phyloP scores from a whole-genome alignment of 805 yeast species.

The Ogataea sp. region DNA sequence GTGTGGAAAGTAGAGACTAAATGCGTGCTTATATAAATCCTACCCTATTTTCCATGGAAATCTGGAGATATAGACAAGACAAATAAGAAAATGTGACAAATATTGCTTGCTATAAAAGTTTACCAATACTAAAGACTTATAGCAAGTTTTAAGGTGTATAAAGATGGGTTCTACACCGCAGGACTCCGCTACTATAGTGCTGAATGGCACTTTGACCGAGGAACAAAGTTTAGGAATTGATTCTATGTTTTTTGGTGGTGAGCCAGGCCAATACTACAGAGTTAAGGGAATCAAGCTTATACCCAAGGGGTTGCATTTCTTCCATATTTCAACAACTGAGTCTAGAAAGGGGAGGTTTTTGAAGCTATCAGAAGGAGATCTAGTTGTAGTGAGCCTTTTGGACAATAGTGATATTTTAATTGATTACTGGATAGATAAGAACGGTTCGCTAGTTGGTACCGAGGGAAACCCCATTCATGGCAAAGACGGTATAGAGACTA shows the following conservation, averaged over 20 bases:
- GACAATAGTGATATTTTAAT: no score
- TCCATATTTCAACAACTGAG: constrained; percentile 39
- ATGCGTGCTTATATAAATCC: no score
- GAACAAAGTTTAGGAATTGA: no score
- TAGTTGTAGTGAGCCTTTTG: constrained; percentile 11
- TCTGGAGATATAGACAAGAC: no score
- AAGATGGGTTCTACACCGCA: background rate
- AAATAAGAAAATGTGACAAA: no score
- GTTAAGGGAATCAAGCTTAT: constrained; percentile 43
- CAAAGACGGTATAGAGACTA: background rate
- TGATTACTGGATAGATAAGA: no score
- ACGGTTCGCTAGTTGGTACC: constrained; percentile 2
- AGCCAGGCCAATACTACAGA: background rate
- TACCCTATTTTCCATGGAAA: no score
- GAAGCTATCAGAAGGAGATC: constrained; percentile 23
- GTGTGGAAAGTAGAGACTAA: no score
- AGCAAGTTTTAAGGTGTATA: no score
- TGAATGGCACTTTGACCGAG: constrained; percentile 8
- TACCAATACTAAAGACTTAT: no score
- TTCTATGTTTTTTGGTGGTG: no score
- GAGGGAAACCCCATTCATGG: constrained; percentile 1
- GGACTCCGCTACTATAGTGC: constrained; percentile 8
- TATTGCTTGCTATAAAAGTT: no score
- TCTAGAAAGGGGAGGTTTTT: constrained; percentile 33
- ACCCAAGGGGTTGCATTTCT: constrained; percentile 42